Evolutionary conservation across 169 alveolate species (phyloP).

Genomic region (Plasmodium blacklocki): DNA sequence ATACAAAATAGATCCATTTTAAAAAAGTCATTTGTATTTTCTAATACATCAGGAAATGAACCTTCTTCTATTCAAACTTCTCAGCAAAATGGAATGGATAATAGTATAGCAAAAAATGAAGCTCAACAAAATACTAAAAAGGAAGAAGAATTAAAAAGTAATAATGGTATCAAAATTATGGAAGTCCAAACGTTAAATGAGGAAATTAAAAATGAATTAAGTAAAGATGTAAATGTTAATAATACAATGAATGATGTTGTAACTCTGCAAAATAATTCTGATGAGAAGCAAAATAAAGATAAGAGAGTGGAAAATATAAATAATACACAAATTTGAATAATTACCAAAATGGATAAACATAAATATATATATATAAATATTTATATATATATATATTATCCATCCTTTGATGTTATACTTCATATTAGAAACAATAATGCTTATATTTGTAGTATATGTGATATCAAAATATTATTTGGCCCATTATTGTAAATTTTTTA

Average conservation of each 20-base stretch:
- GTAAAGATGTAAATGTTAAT: neutral
- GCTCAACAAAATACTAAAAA: neutral
- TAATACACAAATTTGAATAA: neutral
- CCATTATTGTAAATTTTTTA: too few relatives aligned
- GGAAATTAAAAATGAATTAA: slow-evolving; percentile 1
- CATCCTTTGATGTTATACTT: neutral
- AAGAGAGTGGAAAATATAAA: neutral
- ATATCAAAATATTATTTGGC: too few relatives aligned
- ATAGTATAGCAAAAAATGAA: slow-evolving; percentile 1
- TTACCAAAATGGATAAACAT: neutral
- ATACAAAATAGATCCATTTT: slow-evolving; percentile 22
- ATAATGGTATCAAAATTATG: neutral
- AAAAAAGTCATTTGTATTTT: neutral
- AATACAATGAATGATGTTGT: neutral
- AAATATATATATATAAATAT: slow-evolving; percentile 6
- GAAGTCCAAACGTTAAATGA: slow-evolving; percentile 5
- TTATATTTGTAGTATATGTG: too few relatives aligned
- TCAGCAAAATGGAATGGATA: neutral
- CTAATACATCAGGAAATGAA: neutral
- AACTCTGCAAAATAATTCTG: neutral
- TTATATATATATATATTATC: slow-evolving; percentile 3
- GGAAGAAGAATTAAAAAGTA: neutral
- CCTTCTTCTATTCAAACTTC: neutral
- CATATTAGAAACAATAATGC: too few relatives aligned
- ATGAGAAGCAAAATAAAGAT: neutral